Evolutionary conservation across 2,329 filamentous ascomycete genomes (phyloP), one percentile per base, ranked within the genome.

Genomic region (Cladosporium sphaerospermum): DNA sequence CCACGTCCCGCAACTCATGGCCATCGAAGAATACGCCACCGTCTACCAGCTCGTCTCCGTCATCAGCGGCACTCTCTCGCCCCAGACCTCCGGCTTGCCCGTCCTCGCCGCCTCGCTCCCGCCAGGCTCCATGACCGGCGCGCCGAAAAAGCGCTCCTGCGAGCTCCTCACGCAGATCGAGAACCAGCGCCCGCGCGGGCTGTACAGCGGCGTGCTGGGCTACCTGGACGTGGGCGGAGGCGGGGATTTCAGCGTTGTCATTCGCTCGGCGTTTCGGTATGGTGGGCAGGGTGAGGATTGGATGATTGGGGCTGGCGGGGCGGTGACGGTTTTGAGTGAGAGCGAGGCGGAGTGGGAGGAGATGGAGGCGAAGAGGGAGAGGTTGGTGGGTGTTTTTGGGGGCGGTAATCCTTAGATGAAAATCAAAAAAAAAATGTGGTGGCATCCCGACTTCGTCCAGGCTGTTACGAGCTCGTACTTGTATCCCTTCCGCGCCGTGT

Each of bases 121-220:
- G 0, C 90, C 93, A 0, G 92, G 93, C 0, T 92, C 87, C 63
- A 97, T 97, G 93, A 97, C 92, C 2, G 93, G 93, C 6, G 92
- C 92, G 0, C 93, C 92, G 0, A 97, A 97, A 75, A 91, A 92
- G 71, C 81, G 92, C 45, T 92, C 87, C 58, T 96, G 92, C 68
- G 85, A 95, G 73, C 79, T 96, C 44, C 75, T 97, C 16, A 77
- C 78, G 55, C 72, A 76, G 3, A 78, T 96, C 40, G 91, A 96
- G 69, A 71, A 70, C 14, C 67, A 75, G 3, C 71, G 73, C 54
- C 79, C 84, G 61, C 77, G 92, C 48, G 84, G 89, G 32, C 71
- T 96, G 47, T 96, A 96, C 71, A 89, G 89, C 6, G 90, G 93
- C 16, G 87, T 95, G 1, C 79, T 96, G 46, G 92, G 92, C 0